These are phyloP conservation scores for Scedosporium minutisporum DNA, from an alignment of 2,329 filamentous ascomycete genomes.

Conservation along the genomic window DNA sequence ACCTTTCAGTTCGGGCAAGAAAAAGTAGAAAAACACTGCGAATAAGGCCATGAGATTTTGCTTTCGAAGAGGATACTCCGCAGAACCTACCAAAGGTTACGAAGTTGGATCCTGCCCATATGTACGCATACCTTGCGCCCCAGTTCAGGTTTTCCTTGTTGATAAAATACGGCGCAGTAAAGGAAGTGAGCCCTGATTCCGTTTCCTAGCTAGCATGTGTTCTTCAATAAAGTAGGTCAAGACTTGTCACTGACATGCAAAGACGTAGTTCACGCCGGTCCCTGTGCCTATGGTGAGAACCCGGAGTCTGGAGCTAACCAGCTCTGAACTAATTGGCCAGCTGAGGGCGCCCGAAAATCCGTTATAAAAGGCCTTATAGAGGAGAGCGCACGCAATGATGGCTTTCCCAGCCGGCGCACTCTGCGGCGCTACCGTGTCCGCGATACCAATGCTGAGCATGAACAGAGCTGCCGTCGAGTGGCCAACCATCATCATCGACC, in stretches of 20 bases:
- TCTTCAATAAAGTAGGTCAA: neutral
- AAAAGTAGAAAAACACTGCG: constrained; percentile 3
- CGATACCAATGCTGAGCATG: constrained; percentile 39
- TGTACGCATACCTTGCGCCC: constrained; percentile 41
- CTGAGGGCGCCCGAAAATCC: constrained; percentile 39
- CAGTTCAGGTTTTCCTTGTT: constrained; percentile 39
- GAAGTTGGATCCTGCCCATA: constrained; percentile 29
- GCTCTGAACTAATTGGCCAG: constrained; percentile 40
- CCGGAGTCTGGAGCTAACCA: constrained; percentile 41
- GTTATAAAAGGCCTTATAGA: constrained; percentile 41
- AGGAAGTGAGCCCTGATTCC: constrained; percentile 31
- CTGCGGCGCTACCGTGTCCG: constrained; percentile 29
- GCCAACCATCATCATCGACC: constrained; percentile 35
- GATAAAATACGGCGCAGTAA: constrained; percentile 45
- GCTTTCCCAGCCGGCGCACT: constrained; percentile 23
- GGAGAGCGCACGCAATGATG: constrained; percentile 34
- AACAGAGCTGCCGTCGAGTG: constrained; percentile 35
- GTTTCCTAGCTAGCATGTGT: neutral
- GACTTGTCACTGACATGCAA: constrained; percentile 21
- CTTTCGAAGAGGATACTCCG: neutral
- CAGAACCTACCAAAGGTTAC: constrained; percentile 5
- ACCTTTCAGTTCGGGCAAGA: constrained; percentile 5
- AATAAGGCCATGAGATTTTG: neutral
- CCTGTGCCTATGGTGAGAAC: constrained; percentile 42
- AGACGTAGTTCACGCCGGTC: constrained; percentile 36